Percentiles rank a stretch among this genome's conserved stretches.
Conservation (phyloP, 1,139 yeast species). For the Yamadazyma trypodendri region DNA sequence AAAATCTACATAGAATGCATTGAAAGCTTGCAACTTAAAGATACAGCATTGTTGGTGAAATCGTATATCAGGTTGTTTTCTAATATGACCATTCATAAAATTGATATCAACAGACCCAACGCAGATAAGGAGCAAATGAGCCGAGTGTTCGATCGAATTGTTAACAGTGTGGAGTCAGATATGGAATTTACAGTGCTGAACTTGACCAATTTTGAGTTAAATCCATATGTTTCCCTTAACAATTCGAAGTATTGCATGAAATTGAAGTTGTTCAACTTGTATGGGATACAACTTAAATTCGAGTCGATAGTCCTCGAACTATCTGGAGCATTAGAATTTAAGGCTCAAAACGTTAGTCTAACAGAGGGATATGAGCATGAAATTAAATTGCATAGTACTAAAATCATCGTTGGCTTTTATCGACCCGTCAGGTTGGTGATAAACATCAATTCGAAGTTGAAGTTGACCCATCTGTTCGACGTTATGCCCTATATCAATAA, state of each 20-base stretch:
- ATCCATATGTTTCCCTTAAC: slow-evolving; percentile 27
- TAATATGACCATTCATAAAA: slow-evolving; percentile 21
- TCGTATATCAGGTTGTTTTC: slow-evolving; percentile 37
- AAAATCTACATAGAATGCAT: slow-evolving; percentile 71
- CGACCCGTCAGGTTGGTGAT: slow-evolving; percentile 21
- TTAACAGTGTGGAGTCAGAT: slow-evolving; percentile 17
- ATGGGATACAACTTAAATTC: slow-evolving; percentile 25
- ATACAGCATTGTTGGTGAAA: slow-evolving; percentile 24
- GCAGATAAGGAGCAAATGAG: slow-evolving; percentile 8
- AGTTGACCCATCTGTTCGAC: slow-evolving; percentile 10
- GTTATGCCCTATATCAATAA: slow-evolving; percentile 4
- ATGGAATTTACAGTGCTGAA: slow-evolving; percentile 29
- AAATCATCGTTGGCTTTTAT: slow-evolving; percentile 27
- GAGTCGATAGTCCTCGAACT: slow-evolving; percentile 21
- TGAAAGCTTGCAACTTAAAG: slow-evolving; percentile 37
- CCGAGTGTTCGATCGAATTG: slow-evolving; percentile 9
- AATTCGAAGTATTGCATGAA: slow-evolving; percentile 26
- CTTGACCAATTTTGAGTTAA: slow-evolving; percentile 27
- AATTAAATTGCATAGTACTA: slow-evolving; percentile 22
- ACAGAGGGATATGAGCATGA: slow-evolving; percentile 10
- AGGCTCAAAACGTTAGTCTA: slow-evolving; percentile 5
- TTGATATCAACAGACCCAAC: slow-evolving; percentile 30
- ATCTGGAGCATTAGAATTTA: slow-evolving; percentile 15
- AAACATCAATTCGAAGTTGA: slow-evolving; percentile 21
- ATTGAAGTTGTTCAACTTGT: slow-evolving; percentile 24